Base-by-base conservation (phyloP, 2,329 filamentous ascomycete genomes). In the Fusarium luffae region DNA sequence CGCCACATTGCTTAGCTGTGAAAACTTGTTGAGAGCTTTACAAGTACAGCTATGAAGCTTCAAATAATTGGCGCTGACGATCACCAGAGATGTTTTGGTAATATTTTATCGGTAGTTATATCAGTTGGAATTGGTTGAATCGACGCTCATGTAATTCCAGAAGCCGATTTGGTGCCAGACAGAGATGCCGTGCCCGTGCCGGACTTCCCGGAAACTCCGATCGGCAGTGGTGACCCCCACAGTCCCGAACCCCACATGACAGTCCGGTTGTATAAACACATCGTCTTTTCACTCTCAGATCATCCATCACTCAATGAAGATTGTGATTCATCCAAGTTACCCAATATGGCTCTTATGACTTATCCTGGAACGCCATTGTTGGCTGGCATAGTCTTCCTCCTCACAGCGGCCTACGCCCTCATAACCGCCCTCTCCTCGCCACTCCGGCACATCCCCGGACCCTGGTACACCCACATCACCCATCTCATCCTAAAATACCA, bases 401-500 rank as follows among this genome's bases (percentile, higher is more conserved):
- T 14, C 1, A 23, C 28, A 3, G 12, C 9, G 2, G 2, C 18
- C 3, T 47, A 54, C 10, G 3, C 9, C 3, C 27, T 61, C 4
- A 8, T n/a, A 4, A 62, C 27, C 3, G 27, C 32, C 4, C 18
- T 55, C 9, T n/a, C 19, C 7, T 62, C 59, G 1, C 59, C 50
- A 5, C 40, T 64, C n/a, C 21, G 44, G 1, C 13, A 10, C 4
- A 4, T 72, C 0, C 66, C 69, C 1, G 69, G 69, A 0, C 69
- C 70, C 0, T 61, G 64, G 54, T 63, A 70, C 16, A 56, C 66
- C 1, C 47, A 46, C 5, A 42, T 70, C 5, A 72, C 59, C 2
- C 51, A 62, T 1, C 23, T 70, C 2, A 11, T 55, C 0, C 42
- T 72, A 1, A 70, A 66, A 32, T 60, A 18, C 0, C 40, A 63